Evolutionary conservation across 2,329 filamentous ascomycete species (phyloP), one percentile per base, ranked within the genome.

Genomic region (Phaeosphaeria sp.): DNA sequence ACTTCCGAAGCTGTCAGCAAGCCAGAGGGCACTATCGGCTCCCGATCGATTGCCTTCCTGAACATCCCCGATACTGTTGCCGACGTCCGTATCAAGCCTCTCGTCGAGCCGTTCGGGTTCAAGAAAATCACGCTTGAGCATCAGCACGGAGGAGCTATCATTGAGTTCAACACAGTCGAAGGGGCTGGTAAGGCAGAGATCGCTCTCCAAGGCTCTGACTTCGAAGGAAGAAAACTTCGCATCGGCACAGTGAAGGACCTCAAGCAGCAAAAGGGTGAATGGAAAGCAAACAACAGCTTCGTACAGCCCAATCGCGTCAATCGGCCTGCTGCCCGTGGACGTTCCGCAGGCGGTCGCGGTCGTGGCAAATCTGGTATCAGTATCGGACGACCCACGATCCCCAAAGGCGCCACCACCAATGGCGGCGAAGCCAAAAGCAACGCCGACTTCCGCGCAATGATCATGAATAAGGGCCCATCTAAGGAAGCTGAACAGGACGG

Each of bases 41-140:
- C 71, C 1, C 88, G 92, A 51, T 95, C 91, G 0, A 84, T 98
- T 49, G 90, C 89, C 9, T 81, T 99, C 25, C 86, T 97, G 78
- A 90, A 93, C 61, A 82, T 99, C 1, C 92, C 95, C 0, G 95
- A 98, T 71, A 98, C 93, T 0, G 87, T 98, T 69, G 97, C 96
- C 64, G 92, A 96, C 69, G 87, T 91, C 1, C 91, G 93, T 27
- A 87, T 99, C 53, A 87, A 87, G 45, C 84, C 88, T 0, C 80
- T 96, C 2, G 87, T 91, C 8, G 89, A 92, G 66, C 84, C 87
- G 1, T 84, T 89, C 45, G 93, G 92, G 0, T 83, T 97, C 22
- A 83, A 89, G 62, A 94, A 93, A 75, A 83, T 98, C 3, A 83
- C 90, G 13, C 83, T 97, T 11, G 88, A 92, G 46, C 92, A 93